Evolutionary conservation across 306 rosid species (phyloP).

Genomic region (Datisca glomerata): DNA sequence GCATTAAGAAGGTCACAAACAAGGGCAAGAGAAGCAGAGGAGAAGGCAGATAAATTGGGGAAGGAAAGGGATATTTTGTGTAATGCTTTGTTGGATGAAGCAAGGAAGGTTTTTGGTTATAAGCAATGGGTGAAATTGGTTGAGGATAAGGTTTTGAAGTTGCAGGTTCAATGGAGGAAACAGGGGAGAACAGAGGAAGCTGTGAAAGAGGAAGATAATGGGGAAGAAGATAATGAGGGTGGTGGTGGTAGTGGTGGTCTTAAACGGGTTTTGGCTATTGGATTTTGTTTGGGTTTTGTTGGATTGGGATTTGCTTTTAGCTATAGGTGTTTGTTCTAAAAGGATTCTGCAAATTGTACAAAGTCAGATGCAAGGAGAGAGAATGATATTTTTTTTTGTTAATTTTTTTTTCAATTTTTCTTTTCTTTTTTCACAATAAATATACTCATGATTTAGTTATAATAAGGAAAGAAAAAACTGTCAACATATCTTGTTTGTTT

Average conservation of each 20-base stretch:
- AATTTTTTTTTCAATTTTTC: no score
- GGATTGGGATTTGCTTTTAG: slow-evolving; percentile 55
- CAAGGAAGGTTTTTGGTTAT: slow-evolving; percentile 39
- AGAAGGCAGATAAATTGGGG: slow-evolving; percentile 32
- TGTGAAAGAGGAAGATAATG: background rate
- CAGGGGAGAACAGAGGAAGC: slow-evolving; percentile 1
- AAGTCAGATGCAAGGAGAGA: background rate
- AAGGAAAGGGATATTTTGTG: slow-evolving; percentile 45
- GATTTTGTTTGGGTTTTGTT: slow-evolving; percentile 51
- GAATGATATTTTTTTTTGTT: no score
- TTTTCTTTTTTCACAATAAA: no score
- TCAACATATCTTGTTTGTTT: no score
- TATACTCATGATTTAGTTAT: no score
- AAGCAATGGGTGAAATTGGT: slow-evolving; percentile 63
- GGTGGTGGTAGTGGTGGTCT: slow-evolving; percentile 19
- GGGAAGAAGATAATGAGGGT: slow-evolving; percentile 7
- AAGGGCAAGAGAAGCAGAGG: slow-evolving; percentile 71
- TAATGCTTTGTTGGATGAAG: slow-evolving; percentile 42
- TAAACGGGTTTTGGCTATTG: slow-evolving; percentile 44
- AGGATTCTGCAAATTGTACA: background rate
- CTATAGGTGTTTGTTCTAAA: slow-evolving; percentile 21
- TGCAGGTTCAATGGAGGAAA: slow-evolving; percentile 20
- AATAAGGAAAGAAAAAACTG: no score
- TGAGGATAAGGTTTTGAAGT: slow-evolving; percentile 48
- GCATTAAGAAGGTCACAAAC: slow-evolving; percentile 72